These are phyloP conservation scores for Pseudogymnoascus sp. DNA, from an alignment of 2,329 filamentous ascomycete genomes.

Conservation along the genomic window DNA sequence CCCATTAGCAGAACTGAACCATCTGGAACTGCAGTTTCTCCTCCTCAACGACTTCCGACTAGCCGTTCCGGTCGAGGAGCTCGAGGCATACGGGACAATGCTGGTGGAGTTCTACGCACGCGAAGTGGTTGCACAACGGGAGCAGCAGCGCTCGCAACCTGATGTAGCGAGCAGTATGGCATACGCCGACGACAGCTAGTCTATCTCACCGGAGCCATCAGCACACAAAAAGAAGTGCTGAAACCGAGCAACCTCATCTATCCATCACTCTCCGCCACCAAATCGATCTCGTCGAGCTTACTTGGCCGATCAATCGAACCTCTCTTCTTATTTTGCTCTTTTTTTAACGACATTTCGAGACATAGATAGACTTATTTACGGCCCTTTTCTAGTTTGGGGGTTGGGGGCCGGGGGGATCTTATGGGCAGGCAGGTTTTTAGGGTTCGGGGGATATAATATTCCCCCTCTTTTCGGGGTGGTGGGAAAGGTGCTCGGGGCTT, in stretches of 20 bases:
- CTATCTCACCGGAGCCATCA: background rate
- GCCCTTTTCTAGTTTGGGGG: background rate
- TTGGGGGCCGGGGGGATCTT: background rate
- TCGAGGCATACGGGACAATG: slow-evolving; percentile 97
- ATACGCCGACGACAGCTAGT: background rate
- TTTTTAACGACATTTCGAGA: slow-evolving; percentile 1
- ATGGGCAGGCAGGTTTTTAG: background rate
- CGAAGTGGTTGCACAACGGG: slow-evolving; percentile 64
- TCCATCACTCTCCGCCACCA: background rate
- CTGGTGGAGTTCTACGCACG: slow-evolving; percentile 94
- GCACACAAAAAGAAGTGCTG: background rate
- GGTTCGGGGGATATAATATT: background rate
- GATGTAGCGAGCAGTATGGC: background rate
- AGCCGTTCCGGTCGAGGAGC: slow-evolving; percentile 84
- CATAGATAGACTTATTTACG: slow-evolving; percentile 1
- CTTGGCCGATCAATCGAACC: background rate
- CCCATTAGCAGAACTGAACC: slow-evolving; percentile 85
- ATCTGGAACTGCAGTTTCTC: slow-evolving; percentile 91
- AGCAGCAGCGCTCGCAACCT: slow-evolving; percentile 11
- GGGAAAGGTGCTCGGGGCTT: background rate
- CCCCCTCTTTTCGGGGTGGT: background rate
- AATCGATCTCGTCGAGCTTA: background rate
- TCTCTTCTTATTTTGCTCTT: background rate
- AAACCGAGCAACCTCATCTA: background rate
- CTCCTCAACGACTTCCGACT: slow-evolving; percentile 93